Evolutionary conservation across 371 early-diverging fungal genomes (phyloP).

Genomic region (Mucor piriformis): DNA sequence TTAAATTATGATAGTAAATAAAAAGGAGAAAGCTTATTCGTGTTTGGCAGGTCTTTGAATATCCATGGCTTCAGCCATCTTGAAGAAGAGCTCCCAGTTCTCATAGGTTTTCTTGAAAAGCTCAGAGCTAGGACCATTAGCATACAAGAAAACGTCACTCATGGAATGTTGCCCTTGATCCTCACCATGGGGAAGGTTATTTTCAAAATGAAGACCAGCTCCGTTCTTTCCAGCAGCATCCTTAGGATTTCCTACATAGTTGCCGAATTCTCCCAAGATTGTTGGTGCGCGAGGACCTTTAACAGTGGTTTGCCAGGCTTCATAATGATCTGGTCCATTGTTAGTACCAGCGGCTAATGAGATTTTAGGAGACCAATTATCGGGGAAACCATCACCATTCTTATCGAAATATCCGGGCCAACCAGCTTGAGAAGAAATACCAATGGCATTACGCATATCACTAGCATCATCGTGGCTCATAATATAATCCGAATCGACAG

Average conservation of each 20-base stretch:
- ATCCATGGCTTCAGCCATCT: constrained; percentile 50
- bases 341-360: constrained; percentile 67
- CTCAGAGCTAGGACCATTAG: constrained; percentile 57
- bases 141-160: constrained; percentile 64
- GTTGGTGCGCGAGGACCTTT: constrained; percentile 51
- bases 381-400: constrained; percentile 72
- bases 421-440: constrained; percentile 66
- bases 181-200: constrained; percentile 42
- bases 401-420: constrained; percentile 68
- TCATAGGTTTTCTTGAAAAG: constrained; percentile 60
- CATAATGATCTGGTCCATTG: constrained; percentile 59
- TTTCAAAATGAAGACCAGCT: constrained; percentile 42
- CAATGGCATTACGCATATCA: constrained; percentile 65
- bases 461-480: constrained; percentile 14
- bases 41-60: constrained; percentile 16
- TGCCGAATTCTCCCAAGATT: constrained; percentile 20
- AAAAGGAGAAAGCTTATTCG: constrained; percentile 5
- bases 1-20: too few relatives aligned
- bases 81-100: constrained; percentile 65
- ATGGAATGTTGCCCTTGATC: constrained; percentile 59
- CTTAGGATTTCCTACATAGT: constrained; percentile 38
- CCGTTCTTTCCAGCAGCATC: constrained; percentile 45
- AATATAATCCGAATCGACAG: constrained; percentile 57
- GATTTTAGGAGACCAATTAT: constrained; percentile 57
- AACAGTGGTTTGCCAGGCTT: constrained; percentile 60